A percentile compares a stretch with the other conserved stretches of the same genome.
phyloP scores from a whole-genome alignment of 257 asterid species.

The Ehretia macrophylla region DNA sequence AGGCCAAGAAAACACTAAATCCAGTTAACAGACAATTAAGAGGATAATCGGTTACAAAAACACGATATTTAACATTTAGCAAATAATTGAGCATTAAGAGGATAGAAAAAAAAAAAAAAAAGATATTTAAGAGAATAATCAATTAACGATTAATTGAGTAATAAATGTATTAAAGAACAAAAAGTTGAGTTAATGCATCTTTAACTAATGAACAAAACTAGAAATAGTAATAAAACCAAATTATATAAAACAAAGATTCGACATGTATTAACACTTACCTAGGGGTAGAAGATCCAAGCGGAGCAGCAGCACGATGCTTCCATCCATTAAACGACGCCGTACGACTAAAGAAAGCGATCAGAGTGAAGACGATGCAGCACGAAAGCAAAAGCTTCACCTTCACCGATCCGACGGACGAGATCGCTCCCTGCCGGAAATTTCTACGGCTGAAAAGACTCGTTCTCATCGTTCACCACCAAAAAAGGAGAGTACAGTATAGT shows the following conservation, averaged over 20 bases:
- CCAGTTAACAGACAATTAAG: too few species aligned
- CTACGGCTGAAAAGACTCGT: slow-evolving; percentile 67
- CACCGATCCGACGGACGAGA: slow-evolving; percentile 55
- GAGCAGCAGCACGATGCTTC: slow-evolving; percentile 35
- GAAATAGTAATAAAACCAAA: background rate
- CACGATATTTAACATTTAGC: too few species aligned
- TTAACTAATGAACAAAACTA: too few species aligned
- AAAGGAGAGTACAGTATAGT: background rate
- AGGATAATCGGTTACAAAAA: too few species aligned
- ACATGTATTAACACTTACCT: slow-evolving; percentile 20
- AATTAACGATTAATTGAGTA: background rate
- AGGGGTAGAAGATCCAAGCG: slow-evolving; percentile 31
- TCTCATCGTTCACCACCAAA: slow-evolving; percentile 31
- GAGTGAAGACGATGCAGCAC: slow-evolving; percentile 39
- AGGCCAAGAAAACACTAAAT: too few species aligned
- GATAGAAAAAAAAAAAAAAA: slow-evolving; percentile 5
- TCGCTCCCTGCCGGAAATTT: slow-evolving; percentile 62
- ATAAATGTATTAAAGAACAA: background rate
- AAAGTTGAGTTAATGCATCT: background rate
- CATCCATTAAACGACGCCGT: slow-evolving; percentile 55
- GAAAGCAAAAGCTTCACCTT: slow-evolving; percentile 56
- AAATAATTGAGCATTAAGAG: too few species aligned
- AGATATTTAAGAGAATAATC: background rate
- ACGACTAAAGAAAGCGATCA: slow-evolving; percentile 44
- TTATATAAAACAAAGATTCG: background rate